Evolutionary conservation across 257 asterid species (phyloP).

Genomic region (Solanum piurae): DNA sequence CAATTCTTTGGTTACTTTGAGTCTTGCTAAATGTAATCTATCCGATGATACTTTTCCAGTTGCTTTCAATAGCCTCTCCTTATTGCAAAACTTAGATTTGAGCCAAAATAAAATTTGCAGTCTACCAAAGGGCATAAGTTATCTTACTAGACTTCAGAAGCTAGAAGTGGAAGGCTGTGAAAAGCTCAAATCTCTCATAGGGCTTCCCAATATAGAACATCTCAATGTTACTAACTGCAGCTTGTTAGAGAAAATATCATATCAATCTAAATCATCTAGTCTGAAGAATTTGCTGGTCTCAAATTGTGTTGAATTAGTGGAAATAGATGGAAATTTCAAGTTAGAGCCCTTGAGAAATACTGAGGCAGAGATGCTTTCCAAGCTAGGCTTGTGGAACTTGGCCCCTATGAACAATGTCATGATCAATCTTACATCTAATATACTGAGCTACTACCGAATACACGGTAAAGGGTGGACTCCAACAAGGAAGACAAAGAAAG

Average conservation of each 20-base stretch:
- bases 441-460: background rate
- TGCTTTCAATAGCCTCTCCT: constrained; percentile 7
- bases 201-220: constrained; percentile 2
- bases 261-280: background rate
- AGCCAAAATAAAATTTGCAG: constrained; percentile 1
- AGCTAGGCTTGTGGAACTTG: background rate
- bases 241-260: constrained; percentile 1
- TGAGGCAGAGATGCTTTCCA: background rate
- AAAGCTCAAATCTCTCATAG: constrained; percentile 1
- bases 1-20: background rate
- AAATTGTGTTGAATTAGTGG: background rate
- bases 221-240: constrained; percentile 7
- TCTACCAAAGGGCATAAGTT: constrained; percentile 4
- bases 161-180: constrained; percentile 1
- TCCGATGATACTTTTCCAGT: constrained; percentile 5
- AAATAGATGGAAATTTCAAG: constrained; percentile 4
- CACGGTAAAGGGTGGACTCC: background rate
- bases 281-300: background rate
- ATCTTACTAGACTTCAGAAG: constrained; percentile 2
- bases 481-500: background rate
- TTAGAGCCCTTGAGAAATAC: background rate
- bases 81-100: constrained; percentile 4
- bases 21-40: constrained; percentile 8
- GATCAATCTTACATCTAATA: background rate
- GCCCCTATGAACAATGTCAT: background rate